Evolutionary conservation across 495 filamentous ascomycete species (phyloP).

Genomic region (Talaromyces liani): DNA sequence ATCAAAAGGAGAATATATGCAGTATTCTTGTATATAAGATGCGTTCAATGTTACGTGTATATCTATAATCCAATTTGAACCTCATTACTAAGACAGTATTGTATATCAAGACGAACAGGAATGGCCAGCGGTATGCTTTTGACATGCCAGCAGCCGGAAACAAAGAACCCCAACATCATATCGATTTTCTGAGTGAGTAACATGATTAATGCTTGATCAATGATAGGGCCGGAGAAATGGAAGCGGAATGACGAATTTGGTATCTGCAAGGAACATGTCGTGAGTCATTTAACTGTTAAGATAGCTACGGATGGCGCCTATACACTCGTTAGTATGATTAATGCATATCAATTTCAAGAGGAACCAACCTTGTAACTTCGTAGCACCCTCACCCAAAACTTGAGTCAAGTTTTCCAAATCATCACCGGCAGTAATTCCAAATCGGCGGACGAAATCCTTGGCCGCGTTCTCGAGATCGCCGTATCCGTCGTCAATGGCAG

Average conservation of each 20-base stretch:
- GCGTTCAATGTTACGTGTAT: neutral
- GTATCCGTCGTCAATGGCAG: slow-evolving; percentile 57
- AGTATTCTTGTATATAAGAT: neutral
- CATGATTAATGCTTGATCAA: neutral
- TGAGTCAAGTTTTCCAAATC: slow-evolving; percentile 84
- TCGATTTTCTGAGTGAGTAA: neutral
- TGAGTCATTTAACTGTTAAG: slow-evolving; percentile 51
- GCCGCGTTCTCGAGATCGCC: slow-evolving; percentile 86
- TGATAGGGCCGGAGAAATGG: neutral
- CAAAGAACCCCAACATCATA: neutral
- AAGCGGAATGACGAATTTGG: neutral
- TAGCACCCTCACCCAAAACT: slow-evolving; percentile 77
- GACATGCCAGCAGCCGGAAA: neutral
- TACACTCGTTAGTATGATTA: slow-evolving; percentile 10
- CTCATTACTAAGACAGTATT: slow-evolving; percentile 3
- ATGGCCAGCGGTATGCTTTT: neutral
- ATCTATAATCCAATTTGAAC: neutral
- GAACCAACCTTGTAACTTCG: slow-evolving; percentile 62
- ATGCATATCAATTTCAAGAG: neutral
- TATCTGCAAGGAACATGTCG: slow-evolving; percentile 3
- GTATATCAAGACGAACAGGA: neutral
- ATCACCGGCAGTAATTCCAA: slow-evolving; percentile 90
- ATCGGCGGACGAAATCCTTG: slow-evolving; percentile 88
- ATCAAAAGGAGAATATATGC: neutral
- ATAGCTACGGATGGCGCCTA: slow-evolving; percentile 74